Percentiles rank a stretch among this genome's conserved stretches.
These are phyloP conservation scores for Blakeslea trispora DNA, from an alignment of 371 early-diverging fungal genomes.

Conservation along the genomic window DNA sequence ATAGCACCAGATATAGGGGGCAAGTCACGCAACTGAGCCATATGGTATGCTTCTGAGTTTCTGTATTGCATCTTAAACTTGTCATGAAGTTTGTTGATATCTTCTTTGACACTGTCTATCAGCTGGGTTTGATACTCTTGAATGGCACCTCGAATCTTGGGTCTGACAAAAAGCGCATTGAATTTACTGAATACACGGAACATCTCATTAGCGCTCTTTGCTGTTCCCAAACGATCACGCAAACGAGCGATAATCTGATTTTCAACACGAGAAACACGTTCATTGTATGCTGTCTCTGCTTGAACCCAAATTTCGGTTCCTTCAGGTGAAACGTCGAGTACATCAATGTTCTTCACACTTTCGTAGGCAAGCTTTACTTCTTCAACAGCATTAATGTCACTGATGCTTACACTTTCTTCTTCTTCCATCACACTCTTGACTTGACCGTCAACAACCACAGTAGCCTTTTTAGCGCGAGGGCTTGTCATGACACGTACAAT, in stretches of 20 bases:
- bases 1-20: conserved; percentile 95
- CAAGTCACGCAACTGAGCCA: conserved; percentile 91
- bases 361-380: conserved; percentile 94
- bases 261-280: conserved; percentile 93
- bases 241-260: conserved; percentile 95
- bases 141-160: conserved; percentile 98
- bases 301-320: conserved; percentile 94
- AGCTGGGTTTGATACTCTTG: conserved; percentile 98
- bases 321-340: conserved; percentile 92
- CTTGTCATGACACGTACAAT: conserved; percentile 90
- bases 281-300: conserved; percentile 92
- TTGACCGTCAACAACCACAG: conserved; percentile 55
- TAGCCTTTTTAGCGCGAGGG: conserved; percentile 57
- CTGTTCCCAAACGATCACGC: conserved; percentile 91
- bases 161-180: conserved; percentile 97
- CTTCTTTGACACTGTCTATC: conserved; percentile 96
- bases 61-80: conserved; percentile 94
- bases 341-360: conserved; percentile 90
- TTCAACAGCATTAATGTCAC: conserved; percentile 80
- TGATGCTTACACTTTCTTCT: conserved; percentile 60
- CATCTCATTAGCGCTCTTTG: conserved; percentile 98
- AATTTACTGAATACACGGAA: conserved; percentile 98
- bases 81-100: conserved; percentile 92
- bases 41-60: conserved; percentile 83
- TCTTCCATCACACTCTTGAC: conserved; percentile 56